Percentiles rank a stretch among this genome's conserved stretches.
phyloP scores from a whole-genome alignment of 179 eudicot genomes.

The Beta macrorhiza region DNA sequence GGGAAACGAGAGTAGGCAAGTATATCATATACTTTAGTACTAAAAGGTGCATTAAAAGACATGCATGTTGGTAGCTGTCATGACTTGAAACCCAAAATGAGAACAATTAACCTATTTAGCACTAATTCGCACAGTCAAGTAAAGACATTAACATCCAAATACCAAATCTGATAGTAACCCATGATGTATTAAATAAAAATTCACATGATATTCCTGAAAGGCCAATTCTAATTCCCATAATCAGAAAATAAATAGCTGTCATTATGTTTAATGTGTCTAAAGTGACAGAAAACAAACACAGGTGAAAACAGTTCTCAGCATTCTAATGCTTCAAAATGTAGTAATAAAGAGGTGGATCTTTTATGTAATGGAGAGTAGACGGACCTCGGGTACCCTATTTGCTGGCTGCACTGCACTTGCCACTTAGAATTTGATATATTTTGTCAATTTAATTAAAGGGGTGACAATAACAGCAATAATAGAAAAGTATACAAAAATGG shows the following conservation, averaged over 20 bases:
- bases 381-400: slow-evolving; percentile 23
- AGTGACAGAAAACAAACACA: slow-evolving; percentile 34
- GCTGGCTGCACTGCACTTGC: slow-evolving; percentile 19
- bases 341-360: slow-evolving; percentile 27
- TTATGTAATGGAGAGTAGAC: slow-evolving; percentile 8
- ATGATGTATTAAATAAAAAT: neutral
- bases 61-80: slow-evolving; percentile 30
- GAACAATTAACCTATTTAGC: slow-evolving; percentile 16
- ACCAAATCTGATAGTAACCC: slow-evolving; percentile 21
- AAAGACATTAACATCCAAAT: slow-evolving; percentile 13
- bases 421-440: slow-evolving; percentile 22
- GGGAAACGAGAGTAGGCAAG: slow-evolving; percentile 30
- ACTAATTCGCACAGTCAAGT: neutral
- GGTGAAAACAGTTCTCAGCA: slow-evolving; percentile 22
- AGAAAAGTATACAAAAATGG: slow-evolving; percentile 28
- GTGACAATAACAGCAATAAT: slow-evolving; percentile 10
- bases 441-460: slow-evolving; percentile 19
- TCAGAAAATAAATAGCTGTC: slow-evolving; percentile 17
- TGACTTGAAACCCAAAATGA: slow-evolving; percentile 8
- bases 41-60: slow-evolving; percentile 13
- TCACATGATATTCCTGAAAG: slow-evolving; percentile 24
- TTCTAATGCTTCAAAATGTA: slow-evolving; percentile 7
- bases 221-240: slow-evolving; percentile 4
- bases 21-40: slow-evolving; percentile 4
- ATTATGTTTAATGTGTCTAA: slow-evolving; percentile 29